Percentiles rank a stretch among this genome's conserved stretches.
These are phyloP conservation scores for Nitzschia sp. DNA, from an alignment of 108 stramenopile species.

Conservation along the genomic window DNA sequence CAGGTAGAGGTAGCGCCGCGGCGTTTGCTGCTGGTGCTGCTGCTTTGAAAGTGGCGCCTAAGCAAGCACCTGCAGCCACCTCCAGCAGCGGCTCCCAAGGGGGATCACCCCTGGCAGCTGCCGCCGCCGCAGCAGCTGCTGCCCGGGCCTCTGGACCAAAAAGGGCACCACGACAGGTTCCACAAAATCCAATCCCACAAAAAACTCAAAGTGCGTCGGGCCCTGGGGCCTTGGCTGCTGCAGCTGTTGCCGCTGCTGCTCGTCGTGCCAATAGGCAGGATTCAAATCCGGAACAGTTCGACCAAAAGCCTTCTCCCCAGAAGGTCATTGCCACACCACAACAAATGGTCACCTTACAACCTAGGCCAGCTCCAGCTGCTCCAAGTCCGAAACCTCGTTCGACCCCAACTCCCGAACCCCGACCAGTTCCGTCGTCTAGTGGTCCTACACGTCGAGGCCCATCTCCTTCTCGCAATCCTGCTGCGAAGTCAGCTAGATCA, in stretches of 20 bases:
- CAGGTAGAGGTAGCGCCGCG: neutral
- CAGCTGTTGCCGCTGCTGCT: conserved; percentile 8
- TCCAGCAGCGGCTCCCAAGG: neutral
- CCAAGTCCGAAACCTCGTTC: neutral
- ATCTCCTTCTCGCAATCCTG: neutral
- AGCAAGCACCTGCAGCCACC: neutral
- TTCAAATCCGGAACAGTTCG: neutral
- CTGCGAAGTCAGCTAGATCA: neutral
- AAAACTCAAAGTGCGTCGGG: conserved; percentile 2
- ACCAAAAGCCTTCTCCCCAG: neutral
- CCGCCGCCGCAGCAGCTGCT: conserved; percentile 18
- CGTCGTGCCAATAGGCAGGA: neutral
- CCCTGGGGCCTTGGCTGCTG: neutral
- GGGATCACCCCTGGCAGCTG: neutral
- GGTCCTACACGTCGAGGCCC: neutral
- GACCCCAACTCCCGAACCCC: neutral
- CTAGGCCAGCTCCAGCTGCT: neutral
- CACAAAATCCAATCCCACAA: neutral
- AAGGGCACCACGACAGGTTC: conserved; percentile 7
- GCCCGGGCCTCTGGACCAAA: conserved; percentile 22
- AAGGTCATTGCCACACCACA: neutral
- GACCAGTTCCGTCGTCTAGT: neutral
- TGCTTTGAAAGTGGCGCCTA: neutral
- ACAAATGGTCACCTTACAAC: neutral
- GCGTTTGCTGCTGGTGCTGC: conserved; percentile 15